Evolutionary conservation across 768 basidiomycete species (phyloP), one percentile per base, ranked within the genome.

Genomic region (Clathrus columnatus): DNA sequence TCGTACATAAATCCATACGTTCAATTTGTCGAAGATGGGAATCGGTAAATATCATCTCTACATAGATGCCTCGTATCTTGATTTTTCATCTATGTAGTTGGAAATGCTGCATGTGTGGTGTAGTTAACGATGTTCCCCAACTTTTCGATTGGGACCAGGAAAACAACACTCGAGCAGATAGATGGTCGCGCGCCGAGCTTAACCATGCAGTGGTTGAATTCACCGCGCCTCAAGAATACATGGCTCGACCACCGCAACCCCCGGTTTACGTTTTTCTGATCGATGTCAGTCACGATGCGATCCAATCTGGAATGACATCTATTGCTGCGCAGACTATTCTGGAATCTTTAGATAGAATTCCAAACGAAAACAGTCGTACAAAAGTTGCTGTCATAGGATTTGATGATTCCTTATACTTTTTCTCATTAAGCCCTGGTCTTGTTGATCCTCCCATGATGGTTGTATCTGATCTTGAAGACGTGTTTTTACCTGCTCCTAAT

Each of bases 41-140:
- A 92, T 70, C 83, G 92, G 80, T 85, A 61, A 59, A 75, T 71
- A 51, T 57, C 23, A 27, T 17, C 28, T 3, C 42, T 4, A n/a
- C 30, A 46, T 20, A 21, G 48, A 18, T 18, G 27, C 32, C 14
- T 24, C 11, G 8, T n/a, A 5, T n/a, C n/a, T n/a, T 36, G 7
- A 36, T 14, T 20, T 49, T 29, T 6, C 55, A 14, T 23, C 24
- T 10, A 41, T 41, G 58, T 56, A 87, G 88, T 60, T 99, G 96
- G 96, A 88, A 96, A 67, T 99, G 96, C 69, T 95, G 92, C 70
- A 92, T 99, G 92, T 99, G 96, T 69, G 90, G 87, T 64, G 83
- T 98, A 79, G 88, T 90, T 43, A 99, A 98, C 67, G 96, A 98
- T 70, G 93, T 97, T 0, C 96, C 96, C 21, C 93, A 97, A 63